Evolutionary conservation across 495 filamentous ascomycete species (phyloP), one percentile per base, ranked within the genome.

Genomic region (Lasiosphaeria hispida): DNA sequence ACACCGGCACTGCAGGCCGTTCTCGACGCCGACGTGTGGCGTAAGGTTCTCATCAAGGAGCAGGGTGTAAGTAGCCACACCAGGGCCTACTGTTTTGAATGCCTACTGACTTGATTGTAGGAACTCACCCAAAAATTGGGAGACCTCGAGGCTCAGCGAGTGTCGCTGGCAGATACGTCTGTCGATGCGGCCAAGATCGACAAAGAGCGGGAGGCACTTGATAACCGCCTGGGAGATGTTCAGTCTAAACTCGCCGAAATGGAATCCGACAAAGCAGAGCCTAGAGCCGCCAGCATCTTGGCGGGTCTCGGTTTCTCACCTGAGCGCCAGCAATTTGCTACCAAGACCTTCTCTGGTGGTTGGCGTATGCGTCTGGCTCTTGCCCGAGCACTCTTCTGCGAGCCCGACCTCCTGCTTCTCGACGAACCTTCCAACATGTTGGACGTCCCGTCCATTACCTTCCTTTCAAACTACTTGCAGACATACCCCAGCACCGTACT

Each of bases 341-440:
- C 94, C 41, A 96, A 89, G 79, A 97, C 92, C 14, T 99, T 99
- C 78, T 99, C 94, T 39, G 94, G 94, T 80, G 94, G 94, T 88
- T 99, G 94, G 94, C 85, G 94, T 74, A 99, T 99, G 94, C 86
- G 94, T 81, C 78, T 99, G 53, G 94, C 94, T 7, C 79, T 99
- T 40, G 94, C 94, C 6, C 82, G 94, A 80, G 94, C 94, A 9
- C 81, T 99, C 38, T 99, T 99, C 80, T 99, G 94, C 77, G 95
- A 99, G 71, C 94, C 94, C 36, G 94, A 99, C 75, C 77, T 99
- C 18, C 80, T 99, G 59, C 82, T 99, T 65, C 91, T 98, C 67
- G 94, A 98, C 76, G 93, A 98, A 84, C 94, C 94, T 69, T 97
- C 95, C 48, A 99, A 99, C 86, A 99, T 99, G 94, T 92, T 99